These are phyloP conservation scores for Paragyromitra xinjiangensis DNA, from an alignment of 495 filamentous ascomycete genomes.

Conservation along the genomic window DNA sequence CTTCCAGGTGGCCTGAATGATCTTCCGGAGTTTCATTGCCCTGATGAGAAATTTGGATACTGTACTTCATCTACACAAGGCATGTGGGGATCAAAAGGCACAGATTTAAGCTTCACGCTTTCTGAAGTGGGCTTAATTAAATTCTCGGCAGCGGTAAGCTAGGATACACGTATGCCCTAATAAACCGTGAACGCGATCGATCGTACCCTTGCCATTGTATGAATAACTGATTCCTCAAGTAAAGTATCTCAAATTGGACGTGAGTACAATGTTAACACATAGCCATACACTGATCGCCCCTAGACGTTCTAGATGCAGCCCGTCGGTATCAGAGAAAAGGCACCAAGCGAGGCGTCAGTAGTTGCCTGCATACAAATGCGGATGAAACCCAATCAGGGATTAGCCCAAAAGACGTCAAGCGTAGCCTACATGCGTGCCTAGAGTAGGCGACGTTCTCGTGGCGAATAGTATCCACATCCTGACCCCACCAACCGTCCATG, in stretches of 20 bases:
- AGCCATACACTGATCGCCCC: background rate
- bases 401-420: constrained; percentile 4
- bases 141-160: background rate
- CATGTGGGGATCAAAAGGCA: background rate
- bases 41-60: background rate
- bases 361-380: constrained; percentile 18
- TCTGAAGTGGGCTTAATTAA: background rate
- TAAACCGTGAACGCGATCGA: background rate
- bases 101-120: background rate
- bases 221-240: background rate
- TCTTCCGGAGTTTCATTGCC: no score
- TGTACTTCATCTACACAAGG: background rate
- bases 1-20: no score
- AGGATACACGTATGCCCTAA: background rate
- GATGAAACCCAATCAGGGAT: constrained; percentile 34
- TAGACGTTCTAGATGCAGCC: background rate
- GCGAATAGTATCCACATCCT: background rate
- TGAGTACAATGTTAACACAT: background rate
- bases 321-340: background rate
- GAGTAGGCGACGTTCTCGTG: constrained; percentile 14
- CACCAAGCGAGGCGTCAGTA: constrained; percentile 23
- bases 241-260: background rate
- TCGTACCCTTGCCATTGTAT: background rate
- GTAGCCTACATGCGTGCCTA: background rate
- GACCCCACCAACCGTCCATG: constrained; percentile 17